A percentile compares a stretch with the other conserved stretches of the same genome.
phyloP scores from a whole-genome alignment of 768 basidiomycete genomes.

The Lactarius tabidus region DNA sequence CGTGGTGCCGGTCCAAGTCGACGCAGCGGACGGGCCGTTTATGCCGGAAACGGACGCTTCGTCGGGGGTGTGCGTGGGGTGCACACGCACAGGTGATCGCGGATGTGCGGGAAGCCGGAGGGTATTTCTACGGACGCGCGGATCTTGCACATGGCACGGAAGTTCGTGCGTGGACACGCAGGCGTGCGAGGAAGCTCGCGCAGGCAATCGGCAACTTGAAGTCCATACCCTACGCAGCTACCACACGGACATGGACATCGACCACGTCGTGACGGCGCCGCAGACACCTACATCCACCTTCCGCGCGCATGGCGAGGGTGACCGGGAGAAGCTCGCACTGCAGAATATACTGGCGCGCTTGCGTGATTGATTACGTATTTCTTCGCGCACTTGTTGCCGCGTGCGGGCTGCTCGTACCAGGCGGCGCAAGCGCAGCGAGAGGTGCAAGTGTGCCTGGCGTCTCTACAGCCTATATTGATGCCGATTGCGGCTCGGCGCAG shows the following conservation, averaged over 20 bases:
- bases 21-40: conserved; percentile 49
- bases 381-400: conserved; percentile 90
- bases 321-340: conserved; percentile 89
- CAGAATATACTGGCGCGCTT: conserved; percentile 96
- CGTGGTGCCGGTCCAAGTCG: conserved; percentile 77
- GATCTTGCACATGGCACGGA: conserved; percentile 96
- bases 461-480: neutral
- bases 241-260: conserved; percentile 95
- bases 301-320: conserved; percentile 79
- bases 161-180: conserved; percentile 86
- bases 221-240: conserved; percentile 70
- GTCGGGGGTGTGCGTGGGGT: too few species aligned
- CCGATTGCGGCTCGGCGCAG: conserved; percentile 37
- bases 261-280: conserved; percentile 80
- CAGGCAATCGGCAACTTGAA: conserved; percentile 88
- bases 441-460: conserved; percentile 40
- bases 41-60: neutral
- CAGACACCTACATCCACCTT: conserved; percentile 67
- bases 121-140: conserved; percentile 78
- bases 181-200: conserved; percentile 81
- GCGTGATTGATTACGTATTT: conserved; percentile 89
- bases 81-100: conserved; percentile 77
- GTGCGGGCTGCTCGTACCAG: conserved; percentile 89
- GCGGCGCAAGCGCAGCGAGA: conserved; percentile 97
- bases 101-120: conserved; percentile 80